phyloP scores from a whole-genome alignment of 148 eudicot genomes.

The Salicornia ramosissima region DNA sequence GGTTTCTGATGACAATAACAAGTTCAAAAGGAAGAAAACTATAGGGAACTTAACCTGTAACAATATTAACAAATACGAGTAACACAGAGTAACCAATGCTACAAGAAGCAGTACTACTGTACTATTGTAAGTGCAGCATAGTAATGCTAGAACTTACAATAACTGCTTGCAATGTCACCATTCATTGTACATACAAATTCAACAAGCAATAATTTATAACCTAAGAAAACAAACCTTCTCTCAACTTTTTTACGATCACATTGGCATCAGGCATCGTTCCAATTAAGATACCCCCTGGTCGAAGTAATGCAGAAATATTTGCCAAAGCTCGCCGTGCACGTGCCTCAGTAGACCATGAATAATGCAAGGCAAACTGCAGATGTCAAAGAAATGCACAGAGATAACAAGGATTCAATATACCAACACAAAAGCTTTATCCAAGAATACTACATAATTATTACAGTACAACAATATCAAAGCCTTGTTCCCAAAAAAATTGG shows the following conservation, averaged over 20 bases:
- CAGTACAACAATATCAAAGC: too few relatives aligned
- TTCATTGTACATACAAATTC: not conserved
- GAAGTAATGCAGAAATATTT: slow-evolving; percentile 91
- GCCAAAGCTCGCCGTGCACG: slow-evolving; percentile 97
- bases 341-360: slow-evolving; percentile 99
- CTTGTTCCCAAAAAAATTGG: too few relatives aligned
- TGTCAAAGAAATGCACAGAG: not conserved
- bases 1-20: too few relatives aligned
- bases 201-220: not conserved
- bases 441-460: too few relatives aligned
- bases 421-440: slow-evolving; percentile 4
- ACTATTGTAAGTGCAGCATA: not conserved
- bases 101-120: too few relatives aligned
- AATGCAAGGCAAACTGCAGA: slow-evolving; percentile 98
- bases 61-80: too few relatives aligned
- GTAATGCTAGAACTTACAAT: not conserved
- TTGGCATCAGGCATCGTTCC: slow-evolving; percentile 99
- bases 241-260: slow-evolving; percentile 83
- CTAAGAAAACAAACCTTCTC: slow-evolving; percentile 54
- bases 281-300: slow-evolving; percentile 93
- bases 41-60: too few relatives aligned
- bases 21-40: too few relatives aligned
- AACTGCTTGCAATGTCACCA: not conserved
- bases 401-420: not conserved
- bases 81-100: too few relatives aligned